phyloP scores from a whole-genome alignment of 768 basidiomycete genomes.

The Pulveroboletus sp. region DNA sequence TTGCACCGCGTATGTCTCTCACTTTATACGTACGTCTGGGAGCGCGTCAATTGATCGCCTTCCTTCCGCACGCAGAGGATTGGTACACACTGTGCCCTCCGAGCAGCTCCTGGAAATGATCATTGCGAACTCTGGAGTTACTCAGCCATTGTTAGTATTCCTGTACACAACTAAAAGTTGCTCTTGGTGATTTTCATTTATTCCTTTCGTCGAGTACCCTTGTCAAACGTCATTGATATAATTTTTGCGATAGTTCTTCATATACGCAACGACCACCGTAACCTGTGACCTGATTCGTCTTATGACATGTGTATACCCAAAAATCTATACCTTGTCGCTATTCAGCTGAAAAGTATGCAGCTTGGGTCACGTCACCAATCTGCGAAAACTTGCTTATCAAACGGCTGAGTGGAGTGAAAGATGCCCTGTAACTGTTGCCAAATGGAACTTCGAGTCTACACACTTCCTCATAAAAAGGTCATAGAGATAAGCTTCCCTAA shows the following conservation, averaged over 20 bases:
- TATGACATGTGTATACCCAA: no score
- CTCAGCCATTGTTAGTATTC: not conserved
- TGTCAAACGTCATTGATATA: no score
- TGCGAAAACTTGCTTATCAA: no score
- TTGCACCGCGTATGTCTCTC: conserved; percentile 19
- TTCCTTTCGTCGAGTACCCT: no score
- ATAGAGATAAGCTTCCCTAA: conserved; percentile 48
- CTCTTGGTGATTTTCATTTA: conserved; percentile 19
- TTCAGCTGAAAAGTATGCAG: no score
- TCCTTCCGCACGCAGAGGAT: conserved; percentile 7
- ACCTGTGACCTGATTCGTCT: no score
- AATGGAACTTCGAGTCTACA: conserved; percentile 46
- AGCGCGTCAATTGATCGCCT: not conserved
- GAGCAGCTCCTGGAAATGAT: conserved; percentile 2
- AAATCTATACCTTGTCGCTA: no score
- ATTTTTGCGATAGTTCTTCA: conserved; percentile 63
- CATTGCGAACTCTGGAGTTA: not conserved
- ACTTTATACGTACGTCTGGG: not conserved
- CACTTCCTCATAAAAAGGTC: conserved; percentile 41
- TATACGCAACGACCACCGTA: conserved; percentile 53
- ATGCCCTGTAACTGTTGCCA: conserved; percentile 49
- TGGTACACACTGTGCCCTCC: conserved; percentile 21
- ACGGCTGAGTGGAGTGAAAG: conserved; percentile 46
- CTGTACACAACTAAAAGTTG: no score
- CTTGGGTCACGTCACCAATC: conserved; percentile 10